Conservation (phyloP, 345 rosid genomes). For the Citropsis articulata region DNA sequence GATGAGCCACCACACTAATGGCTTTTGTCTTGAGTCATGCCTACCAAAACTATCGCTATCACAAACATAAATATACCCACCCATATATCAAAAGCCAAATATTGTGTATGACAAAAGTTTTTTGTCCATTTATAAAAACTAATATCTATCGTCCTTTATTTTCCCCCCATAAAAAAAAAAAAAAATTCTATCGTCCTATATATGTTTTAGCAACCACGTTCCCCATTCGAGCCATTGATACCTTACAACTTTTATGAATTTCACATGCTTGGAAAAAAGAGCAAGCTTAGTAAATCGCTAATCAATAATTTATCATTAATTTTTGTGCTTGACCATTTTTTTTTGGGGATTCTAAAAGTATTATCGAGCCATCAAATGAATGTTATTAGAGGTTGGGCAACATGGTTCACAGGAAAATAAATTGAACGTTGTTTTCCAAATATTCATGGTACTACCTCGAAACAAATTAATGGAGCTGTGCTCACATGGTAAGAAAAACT, state of each 20-base stretch:
- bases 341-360: not conserved
- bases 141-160: too few species aligned
- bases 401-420: slow-evolving; percentile 2
- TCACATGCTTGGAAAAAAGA: not conserved
- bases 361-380: slow-evolving; percentile 14
- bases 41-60: not conserved
- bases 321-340: not conserved
- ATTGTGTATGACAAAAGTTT: not conserved
- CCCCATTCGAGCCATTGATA: not conserved
- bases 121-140: not conserved
- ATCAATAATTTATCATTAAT: not conserved
- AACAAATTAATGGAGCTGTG: not conserved
- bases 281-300: not conserved
- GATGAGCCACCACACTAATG: too few species aligned
- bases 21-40: not conserved
- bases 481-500: not conserved
- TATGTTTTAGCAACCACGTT: not conserved
- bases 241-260: not conserved
- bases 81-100: not conserved
- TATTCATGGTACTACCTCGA: slow-evolving; percentile 15
- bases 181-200: too few species aligned
- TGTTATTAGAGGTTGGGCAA: slow-evolving; percentile 8
- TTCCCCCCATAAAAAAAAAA: accelerated
- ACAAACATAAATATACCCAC: not conserved
- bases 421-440: not conserved